Evolutionary conservation across 208 protist species (phyloP), one percentile per base, ranked within the genome.

Genomic region (Trypanosoma cruzi): DNA sequence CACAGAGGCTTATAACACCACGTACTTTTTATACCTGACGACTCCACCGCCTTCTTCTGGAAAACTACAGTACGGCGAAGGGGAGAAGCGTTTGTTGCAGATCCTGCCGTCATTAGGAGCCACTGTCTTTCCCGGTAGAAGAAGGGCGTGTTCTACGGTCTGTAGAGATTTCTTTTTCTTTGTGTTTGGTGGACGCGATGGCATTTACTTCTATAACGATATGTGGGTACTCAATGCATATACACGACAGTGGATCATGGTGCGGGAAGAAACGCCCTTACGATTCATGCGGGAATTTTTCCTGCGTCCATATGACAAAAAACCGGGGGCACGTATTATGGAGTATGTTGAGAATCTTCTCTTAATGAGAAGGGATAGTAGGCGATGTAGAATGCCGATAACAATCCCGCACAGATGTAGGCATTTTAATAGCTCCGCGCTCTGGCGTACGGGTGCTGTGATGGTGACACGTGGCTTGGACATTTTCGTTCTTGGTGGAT

Each of bases 131-230:
- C 77, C 60, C n/a, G 84, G 84, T 16, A 79, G 86, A 14, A 81
- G 84, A 46, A 75, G 86, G 42, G 62, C 86, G 42, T 83, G 72
- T 42, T 74, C 77, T 6, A 62, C 75, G 8, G 84, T 86, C 4
- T 85, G 79, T 66, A 55, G 69, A 20, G 67, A 74, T 48, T 76
- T 81, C 22, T 89, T 84, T 68, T 62, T 92, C 32, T 87, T 85
- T 57, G 64, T 92, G 49, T 92, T 92, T 77, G 84, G 86, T 40
- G 86, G 86, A 18, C 75, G 86, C 29, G 86, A 88, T 32, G 73
- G 67, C 18, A 66, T 55, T 63, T 46, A 24, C 34, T 92, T 89
- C 66, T 89, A 84, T 72, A 92, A 92, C 58, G 86, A 92, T 56
- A 64, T 89, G 8, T 92, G 86, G 86, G 81, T 86, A 14, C 70